Conservation (phyloP, 2,329 filamentous ascomycete species). For the Fusarium robinianum region DNA sequence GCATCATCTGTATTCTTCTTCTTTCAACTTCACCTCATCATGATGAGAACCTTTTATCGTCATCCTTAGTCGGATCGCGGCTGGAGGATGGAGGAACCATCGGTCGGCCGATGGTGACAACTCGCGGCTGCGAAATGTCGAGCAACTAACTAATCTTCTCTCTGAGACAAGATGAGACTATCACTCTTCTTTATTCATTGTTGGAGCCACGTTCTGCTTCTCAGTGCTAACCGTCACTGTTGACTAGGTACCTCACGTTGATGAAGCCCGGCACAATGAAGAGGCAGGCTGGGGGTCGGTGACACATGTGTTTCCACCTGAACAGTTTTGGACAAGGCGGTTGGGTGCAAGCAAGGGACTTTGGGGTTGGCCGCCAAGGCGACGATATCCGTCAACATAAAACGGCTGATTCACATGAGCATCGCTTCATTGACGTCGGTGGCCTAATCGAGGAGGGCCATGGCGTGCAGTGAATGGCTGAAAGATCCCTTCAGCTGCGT, state of each 20-base stretch:
- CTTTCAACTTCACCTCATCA: slow-evolving; percentile 38
- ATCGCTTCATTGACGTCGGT: too few relatives aligned
- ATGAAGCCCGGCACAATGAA: too few relatives aligned
- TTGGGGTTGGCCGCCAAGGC: too few relatives aligned
- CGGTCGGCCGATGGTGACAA: slow-evolving; percentile 38
- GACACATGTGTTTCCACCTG: not conserved
- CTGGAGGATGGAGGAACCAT: slow-evolving; percentile 42
- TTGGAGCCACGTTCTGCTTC: slow-evolving; percentile 7
- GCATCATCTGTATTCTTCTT: slow-evolving; percentile 17
- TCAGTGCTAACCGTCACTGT: slow-evolving; percentile 18
- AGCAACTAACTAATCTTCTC: slow-evolving; percentile 58
- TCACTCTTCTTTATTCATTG: not conserved
- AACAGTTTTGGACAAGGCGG: too few relatives aligned
- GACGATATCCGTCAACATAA: too few relatives aligned
- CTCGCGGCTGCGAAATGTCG: slow-evolving; percentile 48
- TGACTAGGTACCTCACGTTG: slow-evolving; percentile 17
- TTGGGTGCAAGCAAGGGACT: too few relatives aligned
- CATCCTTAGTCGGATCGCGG: slow-evolving; percentile 87
- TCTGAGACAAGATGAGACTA: slow-evolving; percentile 48
- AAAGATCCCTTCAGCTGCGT: too few relatives aligned
- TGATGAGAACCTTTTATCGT: slow-evolving; percentile 92
- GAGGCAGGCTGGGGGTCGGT: too few relatives aligned
- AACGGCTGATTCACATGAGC: too few relatives aligned
- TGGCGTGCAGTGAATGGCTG: too few relatives aligned
- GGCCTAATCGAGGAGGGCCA: too few relatives aligned